Conservation (phyloP, 306 rosid species). For the Citrullus mucosospermus region DNA sequence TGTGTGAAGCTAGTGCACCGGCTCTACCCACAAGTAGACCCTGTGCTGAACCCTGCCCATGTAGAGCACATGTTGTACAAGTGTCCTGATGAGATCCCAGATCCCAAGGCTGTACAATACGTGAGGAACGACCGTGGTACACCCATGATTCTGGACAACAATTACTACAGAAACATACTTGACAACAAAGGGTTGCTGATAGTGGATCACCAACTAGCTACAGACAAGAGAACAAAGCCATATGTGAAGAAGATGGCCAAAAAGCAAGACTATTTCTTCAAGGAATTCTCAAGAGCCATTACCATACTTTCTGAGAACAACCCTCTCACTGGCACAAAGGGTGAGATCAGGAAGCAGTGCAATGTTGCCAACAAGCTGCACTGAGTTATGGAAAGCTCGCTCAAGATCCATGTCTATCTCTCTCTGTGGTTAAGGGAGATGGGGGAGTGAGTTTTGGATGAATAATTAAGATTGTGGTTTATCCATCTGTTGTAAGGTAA, state of each 20-base stretch:
- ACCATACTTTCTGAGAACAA: conserved; percentile 78
- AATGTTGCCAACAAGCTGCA: conserved; percentile 70
- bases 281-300: conserved; percentile 71
- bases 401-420: neutral
- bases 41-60: conserved; percentile 62
- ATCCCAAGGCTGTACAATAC: conserved; percentile 90
- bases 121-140: conserved; percentile 97
- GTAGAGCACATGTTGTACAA: conserved; percentile 87
- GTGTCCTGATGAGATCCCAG: conserved; percentile 86
- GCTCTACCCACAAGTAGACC: conserved; percentile 81
- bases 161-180: conserved; percentile 85
- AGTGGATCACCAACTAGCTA: conserved; percentile 81
- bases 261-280: conserved; percentile 80
- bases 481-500: neutral
- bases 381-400: conserved; percentile 3
- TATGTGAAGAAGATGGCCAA: conserved; percentile 96
- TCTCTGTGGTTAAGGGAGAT: neutral
- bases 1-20: conserved; percentile 97
- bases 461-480: neutral
- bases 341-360: conserved; percentile 90
- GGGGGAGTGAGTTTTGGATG: neutral
- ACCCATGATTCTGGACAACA: conserved; percentile 87
- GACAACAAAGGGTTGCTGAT: conserved; percentile 79
- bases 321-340: conserved; percentile 81
- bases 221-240: conserved; percentile 82